These are phyloP conservation scores for Annulohypoxylon truncatum DNA, from an alignment of 2,329 filamentous ascomycete species.

Conservation along the genomic window DNA sequence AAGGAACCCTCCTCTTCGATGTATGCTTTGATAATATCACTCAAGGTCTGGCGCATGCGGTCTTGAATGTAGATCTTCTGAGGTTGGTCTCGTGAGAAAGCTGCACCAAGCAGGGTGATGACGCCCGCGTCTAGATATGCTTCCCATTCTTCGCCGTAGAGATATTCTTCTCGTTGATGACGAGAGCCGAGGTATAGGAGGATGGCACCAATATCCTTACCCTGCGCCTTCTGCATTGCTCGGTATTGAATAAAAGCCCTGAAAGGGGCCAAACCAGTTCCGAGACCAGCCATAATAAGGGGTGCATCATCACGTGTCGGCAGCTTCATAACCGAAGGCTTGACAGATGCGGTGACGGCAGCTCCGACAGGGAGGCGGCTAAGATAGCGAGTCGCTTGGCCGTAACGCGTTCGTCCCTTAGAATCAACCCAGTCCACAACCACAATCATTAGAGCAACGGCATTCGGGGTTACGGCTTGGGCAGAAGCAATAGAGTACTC, in stretches of 20 bases:
- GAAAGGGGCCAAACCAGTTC: slow-evolving; percentile 98
- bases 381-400: slow-evolving; percentile 93
- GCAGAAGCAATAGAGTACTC: slow-evolving; percentile 99
- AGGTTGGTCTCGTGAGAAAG: slow-evolving; percentile 96
- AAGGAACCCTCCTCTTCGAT: slow-evolving; percentile 89
- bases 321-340: slow-evolving; percentile 99
- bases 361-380: slow-evolving; percentile 79
- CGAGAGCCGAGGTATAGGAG: slow-evolving; percentile 96
- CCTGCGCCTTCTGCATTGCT: slow-evolving; percentile 96
- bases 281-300: slow-evolving; percentile 99
- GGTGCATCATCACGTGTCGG: slow-evolving; percentile 87
- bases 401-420: slow-evolving; percentile 87
- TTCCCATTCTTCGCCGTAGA: slow-evolving; percentile 99
- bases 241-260: slow-evolving; percentile 98
- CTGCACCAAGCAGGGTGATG: slow-evolving; percentile 91
- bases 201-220: slow-evolving; percentile 92
- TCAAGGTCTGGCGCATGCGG: slow-evolving; percentile 89
- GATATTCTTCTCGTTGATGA: slow-evolving; percentile 97
- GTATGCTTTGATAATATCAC: slow-evolving; percentile 86
- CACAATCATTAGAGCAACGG: slow-evolving; percentile 95
- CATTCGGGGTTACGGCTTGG: slow-evolving; percentile 90
- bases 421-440: slow-evolving; percentile 96
- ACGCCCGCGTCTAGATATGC: slow-evolving; percentile 96
- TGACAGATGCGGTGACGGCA: slow-evolving; percentile 90
- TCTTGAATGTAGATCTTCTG: slow-evolving; percentile 99